These are phyloP conservation scores for Oryza longistaminata DNA, from an alignment of 176 grass and related monocot genomes.

Conservation along the genomic window DNA sequence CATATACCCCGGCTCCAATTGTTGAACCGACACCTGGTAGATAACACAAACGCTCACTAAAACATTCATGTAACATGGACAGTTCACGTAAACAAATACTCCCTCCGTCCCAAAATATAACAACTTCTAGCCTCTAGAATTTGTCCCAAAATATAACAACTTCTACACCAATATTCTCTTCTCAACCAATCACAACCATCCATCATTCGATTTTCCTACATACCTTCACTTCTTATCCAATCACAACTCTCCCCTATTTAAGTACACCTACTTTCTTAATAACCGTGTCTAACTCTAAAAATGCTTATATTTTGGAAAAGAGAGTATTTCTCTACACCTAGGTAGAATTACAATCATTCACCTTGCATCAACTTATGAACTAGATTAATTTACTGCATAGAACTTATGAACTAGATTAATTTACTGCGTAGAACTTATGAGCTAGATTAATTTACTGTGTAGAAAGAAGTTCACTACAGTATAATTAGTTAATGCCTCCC, in stretches of 20 bases:
- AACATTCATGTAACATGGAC: neutral
- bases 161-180: too few relatives aligned
- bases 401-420: neutral
- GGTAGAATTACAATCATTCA: constrained; percentile 22
- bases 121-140: too few relatives aligned
- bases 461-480: neutral
- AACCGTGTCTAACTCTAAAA: too few relatives aligned
- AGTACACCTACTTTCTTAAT: too few relatives aligned
- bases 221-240: too few relatives aligned
- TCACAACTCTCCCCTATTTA: too few relatives aligned
- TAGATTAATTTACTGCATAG: neutral
- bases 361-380: neutral
- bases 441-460: neutral
- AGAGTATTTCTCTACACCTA: neutral
- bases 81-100: neutral
- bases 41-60: constrained; percentile 3
- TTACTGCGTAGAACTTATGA: constrained; percentile 6
- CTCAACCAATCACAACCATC: too few relatives aligned
- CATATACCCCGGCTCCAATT: constrained; percentile 83
- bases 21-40: constrained; percentile 72
- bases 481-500: neutral
- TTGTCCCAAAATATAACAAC: too few relatives aligned
- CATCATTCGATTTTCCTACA: too few relatives aligned
- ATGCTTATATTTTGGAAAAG: too few relatives aligned
- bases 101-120: too few relatives aligned